phyloP scores from a whole-genome alignment of 192 early-diverging fungal genomes.

The Fimicolochytrium jonesii region DNA sequence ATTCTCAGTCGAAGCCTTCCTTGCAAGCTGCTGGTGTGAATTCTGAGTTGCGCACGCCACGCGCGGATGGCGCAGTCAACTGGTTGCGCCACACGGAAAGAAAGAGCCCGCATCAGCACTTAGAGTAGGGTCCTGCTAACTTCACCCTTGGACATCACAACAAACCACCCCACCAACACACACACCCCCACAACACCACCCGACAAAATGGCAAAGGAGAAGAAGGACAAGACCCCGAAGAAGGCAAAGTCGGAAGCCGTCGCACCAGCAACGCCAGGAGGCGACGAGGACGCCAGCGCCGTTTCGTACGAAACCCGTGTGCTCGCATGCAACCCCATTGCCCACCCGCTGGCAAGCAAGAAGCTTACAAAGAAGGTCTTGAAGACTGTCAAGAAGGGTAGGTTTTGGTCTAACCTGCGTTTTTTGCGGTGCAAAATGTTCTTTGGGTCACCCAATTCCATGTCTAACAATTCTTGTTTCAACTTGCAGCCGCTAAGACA shows the following conservation, averaged over 20 bases:
- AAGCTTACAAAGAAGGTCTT: constrained; percentile 81
- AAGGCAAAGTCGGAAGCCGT: constrained; percentile 39
- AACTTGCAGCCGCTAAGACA: constrained; percentile 55
- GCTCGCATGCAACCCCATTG: constrained; percentile 63
- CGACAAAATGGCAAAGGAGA: constrained; percentile 22
- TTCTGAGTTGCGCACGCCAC: too few relatives aligned
- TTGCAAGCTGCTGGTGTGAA: too few relatives aligned
- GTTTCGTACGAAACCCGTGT: constrained; percentile 51
- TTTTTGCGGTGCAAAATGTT: too few relatives aligned
- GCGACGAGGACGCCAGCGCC: constrained; percentile 46
- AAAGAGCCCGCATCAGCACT: too few relatives aligned
- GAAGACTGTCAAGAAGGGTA: constrained; percentile 89
- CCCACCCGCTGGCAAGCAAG: constrained; percentile 76
- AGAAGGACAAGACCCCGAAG: constrained; percentile 27
- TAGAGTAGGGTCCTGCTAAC: too few relatives aligned
- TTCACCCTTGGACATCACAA: too few relatives aligned
- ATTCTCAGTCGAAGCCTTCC: too few relatives aligned
- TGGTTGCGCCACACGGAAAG: too few relatives aligned
- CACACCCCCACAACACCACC: too few relatives aligned
- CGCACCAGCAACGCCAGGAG: constrained; percentile 36
- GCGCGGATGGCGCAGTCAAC: too few relatives aligned
- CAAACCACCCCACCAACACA: not conserved
- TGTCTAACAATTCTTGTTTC: too few relatives aligned
- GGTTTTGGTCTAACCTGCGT: not conserved
- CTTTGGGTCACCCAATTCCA: too few relatives aligned